Conservation (phyloP, 2,329 filamentous ascomycete species). For the Diplodia mutila region DNA sequence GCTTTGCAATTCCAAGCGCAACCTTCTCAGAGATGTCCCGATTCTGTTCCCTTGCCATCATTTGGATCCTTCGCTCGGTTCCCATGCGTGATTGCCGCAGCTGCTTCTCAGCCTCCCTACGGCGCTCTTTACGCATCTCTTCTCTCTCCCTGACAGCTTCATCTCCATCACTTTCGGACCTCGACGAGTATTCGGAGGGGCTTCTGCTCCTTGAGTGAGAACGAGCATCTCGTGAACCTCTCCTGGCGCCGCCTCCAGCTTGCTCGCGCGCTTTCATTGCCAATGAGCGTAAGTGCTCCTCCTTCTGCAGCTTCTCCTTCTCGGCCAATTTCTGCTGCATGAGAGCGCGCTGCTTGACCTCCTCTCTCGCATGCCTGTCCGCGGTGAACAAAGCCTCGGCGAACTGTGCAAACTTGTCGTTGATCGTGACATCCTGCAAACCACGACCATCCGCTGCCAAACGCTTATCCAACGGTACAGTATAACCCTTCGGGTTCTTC, state of each 20-base stretch:
- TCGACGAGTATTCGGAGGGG: conserved; percentile 48
- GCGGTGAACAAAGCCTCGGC: conserved; percentile 93
- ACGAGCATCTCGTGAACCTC: conserved; percentile 16
- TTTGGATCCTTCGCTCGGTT: conserved; percentile 84
- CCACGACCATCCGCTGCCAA: conserved; percentile 91
- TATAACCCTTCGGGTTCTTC: conserved; percentile 99
- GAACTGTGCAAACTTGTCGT: conserved; percentile 97
- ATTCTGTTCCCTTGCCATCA: conserved; percentile 93
- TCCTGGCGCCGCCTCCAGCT: conserved; percentile 53
- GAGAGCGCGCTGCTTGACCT: conserved; percentile 85
- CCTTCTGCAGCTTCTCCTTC: conserved; percentile 93
- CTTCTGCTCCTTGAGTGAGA: conserved; percentile 45
- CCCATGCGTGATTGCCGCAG: conserved; percentile 95
- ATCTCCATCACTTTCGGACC: conserved; percentile 62
- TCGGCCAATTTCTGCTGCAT: conserved; percentile 97
- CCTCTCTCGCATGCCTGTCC: conserved; percentile 91
- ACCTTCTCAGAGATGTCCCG: conserved; percentile 98
- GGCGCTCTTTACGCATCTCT: conserved; percentile 74
- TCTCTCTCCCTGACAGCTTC: conserved; percentile 76
- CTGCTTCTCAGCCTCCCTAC: conserved; percentile 84
- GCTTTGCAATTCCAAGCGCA: conserved; percentile 90
- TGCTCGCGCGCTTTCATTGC: conserved; percentile 93
- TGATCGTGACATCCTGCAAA: conserved; percentile 91
- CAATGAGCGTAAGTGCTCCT: conserved; percentile 84
- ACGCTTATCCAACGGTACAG: conserved; percentile 92